Percentiles rank a stretch among this genome's conserved stretches.
These are phyloP conservation scores for Phaffomyces thermotolerans DNA, from an alignment of 805 yeast species.

Conservation along the genomic window DNA sequence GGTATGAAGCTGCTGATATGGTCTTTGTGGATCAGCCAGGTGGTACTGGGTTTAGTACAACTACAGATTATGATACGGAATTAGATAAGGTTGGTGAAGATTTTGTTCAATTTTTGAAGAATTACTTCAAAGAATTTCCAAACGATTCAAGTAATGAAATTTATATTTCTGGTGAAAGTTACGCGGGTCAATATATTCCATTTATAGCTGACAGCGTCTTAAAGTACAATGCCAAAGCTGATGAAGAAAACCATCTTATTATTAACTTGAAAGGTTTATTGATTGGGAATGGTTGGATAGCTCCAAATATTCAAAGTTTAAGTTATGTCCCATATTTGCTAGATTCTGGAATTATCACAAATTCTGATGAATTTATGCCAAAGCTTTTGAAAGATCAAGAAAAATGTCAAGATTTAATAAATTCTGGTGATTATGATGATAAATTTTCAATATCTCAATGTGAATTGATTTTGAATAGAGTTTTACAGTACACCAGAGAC, in stretches of 20 bases:
- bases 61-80: conserved; percentile 47
- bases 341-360: conserved; percentile 47
- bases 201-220: conserved; percentile 64
- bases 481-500: conserved; percentile 25
- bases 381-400: conserved; percentile 44
- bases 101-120: conserved; percentile 56
- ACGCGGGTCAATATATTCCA: conserved; percentile 96
- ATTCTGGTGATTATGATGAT: conserved; percentile 18
- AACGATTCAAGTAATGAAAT: conserved; percentile 57
- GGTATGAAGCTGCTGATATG: conserved; percentile 75
- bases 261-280: conserved; percentile 56
- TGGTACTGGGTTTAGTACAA: conserved; percentile 83
- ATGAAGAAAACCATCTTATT: conserved; percentile 6
- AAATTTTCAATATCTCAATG: conserved; percentile 33
- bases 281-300: conserved; percentile 94
- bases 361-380: conserved; percentile 32
- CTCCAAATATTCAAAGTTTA: conserved; percentile 77
- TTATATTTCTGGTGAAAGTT: conserved; percentile 88
- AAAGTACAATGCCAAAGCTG: conserved; percentile 32
- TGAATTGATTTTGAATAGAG: conserved; percentile 32
- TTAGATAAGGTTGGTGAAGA: conserved; percentile 52
- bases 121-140: conserved; percentile 67
- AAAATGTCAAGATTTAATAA: conserved; percentile 50
- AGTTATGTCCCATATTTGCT: conserved; percentile 69
- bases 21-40: conserved; percentile 91